These are phyloP conservation scores for Nemania bipapillata DNA, from an alignment of 2,329 filamentous ascomycete genomes.

Conservation along the genomic window DNA sequence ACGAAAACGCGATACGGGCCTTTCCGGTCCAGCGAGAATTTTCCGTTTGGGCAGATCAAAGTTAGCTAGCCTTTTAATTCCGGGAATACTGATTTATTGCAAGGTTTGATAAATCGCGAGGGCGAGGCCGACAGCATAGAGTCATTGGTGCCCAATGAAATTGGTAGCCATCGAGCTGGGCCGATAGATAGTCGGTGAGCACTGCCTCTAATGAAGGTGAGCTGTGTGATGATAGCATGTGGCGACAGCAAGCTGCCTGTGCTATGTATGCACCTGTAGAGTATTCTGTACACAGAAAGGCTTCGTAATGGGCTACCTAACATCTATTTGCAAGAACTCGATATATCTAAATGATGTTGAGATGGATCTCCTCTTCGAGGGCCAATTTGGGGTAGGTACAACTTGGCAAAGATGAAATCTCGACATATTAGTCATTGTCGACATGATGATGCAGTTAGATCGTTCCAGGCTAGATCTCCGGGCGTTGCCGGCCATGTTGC, in stretches of 20 bases:
- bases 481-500: conserved; percentile 22
- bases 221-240: not conserved
- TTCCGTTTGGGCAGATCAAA: conserved; percentile 5
- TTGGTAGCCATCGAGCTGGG: conserved; percentile 2
- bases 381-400: not conserved
- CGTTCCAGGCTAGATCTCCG: conserved; percentile 12
- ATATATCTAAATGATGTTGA: not conserved
- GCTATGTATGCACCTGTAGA: too few relatives aligned
- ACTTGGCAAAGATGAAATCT: not conserved
- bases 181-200: not conserved
- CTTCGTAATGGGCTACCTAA: not conserved
- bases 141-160: conserved; percentile 2
- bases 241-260: not conserved
- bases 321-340: not conserved
- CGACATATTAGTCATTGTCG: not conserved
- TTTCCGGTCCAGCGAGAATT: conserved; percentile 16
- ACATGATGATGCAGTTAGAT: conserved; percentile 2
- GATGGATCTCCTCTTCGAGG: not conserved
- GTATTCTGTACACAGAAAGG: not conserved
- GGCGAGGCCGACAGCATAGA: not conserved
- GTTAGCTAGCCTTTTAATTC: conserved; percentile 1
- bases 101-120: not conserved
- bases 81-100: conserved; percentile 2
- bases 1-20: conserved; percentile 18
- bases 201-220: not conserved